These are phyloP conservation scores for Penicillium maclennaniae DNA, from an alignment of 495 filamentous ascomycete species.

Conservation along the genomic window DNA sequence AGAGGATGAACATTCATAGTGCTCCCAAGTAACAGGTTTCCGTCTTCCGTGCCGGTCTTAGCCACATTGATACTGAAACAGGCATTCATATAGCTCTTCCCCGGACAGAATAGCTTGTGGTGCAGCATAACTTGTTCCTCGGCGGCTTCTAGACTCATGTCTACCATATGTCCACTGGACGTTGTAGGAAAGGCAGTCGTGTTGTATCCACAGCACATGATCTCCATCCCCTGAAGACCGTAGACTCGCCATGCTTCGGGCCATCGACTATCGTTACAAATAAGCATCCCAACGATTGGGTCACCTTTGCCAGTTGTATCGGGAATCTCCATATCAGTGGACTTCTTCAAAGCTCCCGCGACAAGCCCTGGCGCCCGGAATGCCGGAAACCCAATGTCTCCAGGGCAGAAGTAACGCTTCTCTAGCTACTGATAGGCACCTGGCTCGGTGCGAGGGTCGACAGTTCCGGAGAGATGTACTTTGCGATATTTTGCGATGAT, in stretches of 20 bases:
- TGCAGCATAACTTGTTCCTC: slow-evolving; percentile 42
- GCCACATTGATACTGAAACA: slow-evolving; percentile 44
- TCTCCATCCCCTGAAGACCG: slow-evolving; percentile 45
- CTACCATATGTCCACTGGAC: slow-evolving; percentile 38
- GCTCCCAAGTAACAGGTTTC: slow-evolving; percentile 43
- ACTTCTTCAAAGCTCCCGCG: slow-evolving; percentile 5
- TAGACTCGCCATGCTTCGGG: slow-evolving; percentile 44
- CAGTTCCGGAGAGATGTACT: slow-evolving; percentile 45
- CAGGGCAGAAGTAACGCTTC: slow-evolving; percentile 47
- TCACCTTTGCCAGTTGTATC: slow-evolving; percentile 34
- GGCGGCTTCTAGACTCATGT: slow-evolving; percentile 36
- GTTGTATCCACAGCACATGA: slow-evolving; percentile 47
- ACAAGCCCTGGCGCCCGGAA: slow-evolving; percentile 45
- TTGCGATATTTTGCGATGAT: slow-evolving; percentile 48
- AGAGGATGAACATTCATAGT: slow-evolving; percentile 47
- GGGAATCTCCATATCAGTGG: not conserved
- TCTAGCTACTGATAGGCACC: slow-evolving; percentile 47
- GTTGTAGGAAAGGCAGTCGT: slow-evolving; percentile 43
- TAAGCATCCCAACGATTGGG: slow-evolving; percentile 49
- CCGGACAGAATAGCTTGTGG: slow-evolving; percentile 43
- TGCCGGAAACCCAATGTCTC: slow-evolving; percentile 45
- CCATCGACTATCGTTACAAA: slow-evolving; percentile 51
- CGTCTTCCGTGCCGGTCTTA: slow-evolving; percentile 44
- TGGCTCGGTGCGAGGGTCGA: slow-evolving; percentile 42
- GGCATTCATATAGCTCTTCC: slow-evolving; percentile 46